Evolutionary conservation across 2,329 filamentous ascomycete species (phyloP).

Genomic region (Sclerotinia subarctica): DNA sequence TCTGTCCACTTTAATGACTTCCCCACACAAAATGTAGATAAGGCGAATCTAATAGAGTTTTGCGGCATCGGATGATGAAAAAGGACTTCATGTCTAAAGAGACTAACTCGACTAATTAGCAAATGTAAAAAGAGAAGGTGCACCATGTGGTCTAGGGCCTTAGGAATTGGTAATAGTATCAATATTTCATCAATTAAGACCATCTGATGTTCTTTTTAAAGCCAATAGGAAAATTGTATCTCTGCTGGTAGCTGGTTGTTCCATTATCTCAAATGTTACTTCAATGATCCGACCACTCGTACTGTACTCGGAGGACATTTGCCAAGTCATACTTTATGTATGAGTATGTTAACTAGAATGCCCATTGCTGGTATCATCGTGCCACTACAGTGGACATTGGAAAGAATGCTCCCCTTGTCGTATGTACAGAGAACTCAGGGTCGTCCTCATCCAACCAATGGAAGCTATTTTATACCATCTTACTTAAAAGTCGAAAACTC

Average conservation of each 20-base stretch:
- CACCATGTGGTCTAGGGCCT: not conserved
- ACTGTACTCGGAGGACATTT: not conserved
- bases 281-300: not conserved
- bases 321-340: conserved; percentile 4
- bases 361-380: not conserved
- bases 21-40: conserved; percentile 11
- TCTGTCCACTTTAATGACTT: not conserved
- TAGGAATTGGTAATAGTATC: conserved; percentile 1
- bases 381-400: not conserved
- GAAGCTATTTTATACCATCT: not conserved
- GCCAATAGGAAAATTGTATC: not conserved
- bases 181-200: not conserved
- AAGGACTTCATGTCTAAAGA: conserved; percentile 1
- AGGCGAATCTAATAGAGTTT: conserved; percentile 13
- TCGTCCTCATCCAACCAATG: conserved; percentile 1
- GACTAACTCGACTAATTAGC: conserved; percentile 3
- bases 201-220: not conserved
- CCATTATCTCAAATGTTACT: not conserved
- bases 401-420: not conserved
- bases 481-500: not conserved
- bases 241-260: not conserved
- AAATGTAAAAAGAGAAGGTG: not conserved
- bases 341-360: not conserved
- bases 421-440: not conserved
- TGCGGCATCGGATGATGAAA: conserved; percentile 16